Base-by-base conservation (phyloP, 2,329 filamentous ascomycete species). In the Alternaria triticina region DNA sequence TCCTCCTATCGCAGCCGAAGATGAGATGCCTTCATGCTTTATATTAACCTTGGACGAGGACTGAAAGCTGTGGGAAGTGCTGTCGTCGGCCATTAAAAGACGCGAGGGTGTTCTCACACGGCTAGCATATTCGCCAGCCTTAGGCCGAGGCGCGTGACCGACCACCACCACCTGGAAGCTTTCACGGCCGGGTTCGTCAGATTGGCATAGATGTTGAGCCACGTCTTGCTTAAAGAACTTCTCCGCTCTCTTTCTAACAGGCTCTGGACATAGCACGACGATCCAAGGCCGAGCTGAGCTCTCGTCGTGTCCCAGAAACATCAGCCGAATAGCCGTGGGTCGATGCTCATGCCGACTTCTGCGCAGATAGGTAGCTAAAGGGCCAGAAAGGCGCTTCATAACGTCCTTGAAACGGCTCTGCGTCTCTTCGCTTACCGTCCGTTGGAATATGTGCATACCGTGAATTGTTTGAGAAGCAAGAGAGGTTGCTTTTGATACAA, bases 261-360 rank as follows among this genome's bases (percentile, higher is more conserved):
- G 4, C 7, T 59, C 50, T 30, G 54, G 36, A 28, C 65, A 63
- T 2, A 60, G 36, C 1, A 68, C 57, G 5, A 68, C 62, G 15
- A 68, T 57, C 13, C 51, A 60, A 11, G 59, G 65, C 33, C 55
- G 43, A 13, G 49, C 50, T 11, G 23, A 49, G 2, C 7, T 11
- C 5, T 61, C 36, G 10, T 30, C 47, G 7, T 52, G 4, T 11
- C 62, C 62, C 4, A 59, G 20, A 3, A 61, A 40, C 22, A 61
- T 15, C 8, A 64, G 20, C 9, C 64, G 36, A 0, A 64, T 59
- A 9, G 44, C 47, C 1, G 55, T 50, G 0, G 59, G 36, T 10
- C 54, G 44, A 46, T 47, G 54, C 2, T 54, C 33, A n/a, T 50
- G 6, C 4, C 57, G 46, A 10, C 20, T 49, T 33, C 55, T 57